Evolutionary conservation across 1,284 basidiomycete genomes (phyloP).

Genomic region (Moesziomyces globuligerus): DNA sequence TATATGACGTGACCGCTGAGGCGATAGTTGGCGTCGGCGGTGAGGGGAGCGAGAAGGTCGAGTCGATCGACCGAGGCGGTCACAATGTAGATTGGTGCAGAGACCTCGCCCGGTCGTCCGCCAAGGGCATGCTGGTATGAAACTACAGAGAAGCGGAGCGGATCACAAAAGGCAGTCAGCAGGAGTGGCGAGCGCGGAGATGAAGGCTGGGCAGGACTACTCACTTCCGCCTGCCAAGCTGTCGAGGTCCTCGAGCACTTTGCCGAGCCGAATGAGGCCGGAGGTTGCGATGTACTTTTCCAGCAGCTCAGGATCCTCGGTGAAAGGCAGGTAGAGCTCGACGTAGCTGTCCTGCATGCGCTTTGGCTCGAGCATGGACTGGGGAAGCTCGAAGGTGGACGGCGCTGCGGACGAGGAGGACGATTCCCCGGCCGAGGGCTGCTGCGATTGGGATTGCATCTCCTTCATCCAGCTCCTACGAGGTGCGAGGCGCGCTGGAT

Average conservation of each 20-base stretch:
- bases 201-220: background rate
- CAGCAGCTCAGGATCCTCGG: slow-evolving; percentile 56
- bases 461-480: slow-evolving; percentile 49
- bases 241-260: slow-evolving; percentile 68
- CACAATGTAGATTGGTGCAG: slow-evolving; percentile 67
- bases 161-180: no score
- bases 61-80: slow-evolving; percentile 68
- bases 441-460: slow-evolving; percentile 28
- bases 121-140: slow-evolving; percentile 67
- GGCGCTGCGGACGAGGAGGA: background rate
- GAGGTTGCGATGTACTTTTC: slow-evolving; percentile 67
- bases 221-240: slow-evolving; percentile 59
- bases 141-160: slow-evolving; percentile 12
- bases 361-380: slow-evolving; percentile 46
- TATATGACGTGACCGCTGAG: slow-evolving; percentile 55
- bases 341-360: slow-evolving; percentile 66
- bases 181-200: background rate
- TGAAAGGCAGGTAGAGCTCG: slow-evolving; percentile 65
- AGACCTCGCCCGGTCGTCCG: slow-evolving; percentile 51
- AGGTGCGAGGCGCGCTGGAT: slow-evolving; percentile 38
- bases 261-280: slow-evolving; percentile 65
- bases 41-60: slow-evolving; percentile 52
- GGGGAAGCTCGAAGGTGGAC: slow-evolving; percentile 21
- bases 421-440: background rate
- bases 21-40: slow-evolving; percentile 53